phyloP scores from a whole-genome alignment of 176 grass and related monocot species.

The Triticum dicoccoides region DNA sequence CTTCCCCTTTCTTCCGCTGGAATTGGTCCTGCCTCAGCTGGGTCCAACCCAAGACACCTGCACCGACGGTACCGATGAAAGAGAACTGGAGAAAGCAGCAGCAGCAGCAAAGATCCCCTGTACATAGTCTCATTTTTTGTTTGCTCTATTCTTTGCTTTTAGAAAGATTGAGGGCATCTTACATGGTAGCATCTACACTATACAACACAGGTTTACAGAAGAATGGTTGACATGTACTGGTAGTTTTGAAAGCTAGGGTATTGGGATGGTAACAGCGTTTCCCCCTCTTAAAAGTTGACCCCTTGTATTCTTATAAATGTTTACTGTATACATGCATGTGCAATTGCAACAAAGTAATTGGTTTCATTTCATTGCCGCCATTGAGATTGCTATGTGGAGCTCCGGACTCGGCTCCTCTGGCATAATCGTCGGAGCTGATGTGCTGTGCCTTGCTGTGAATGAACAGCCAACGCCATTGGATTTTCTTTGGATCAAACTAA shows the following conservation, averaged over 20 bases:
- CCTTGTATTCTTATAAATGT: constrained; percentile 30
- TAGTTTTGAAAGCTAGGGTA: constrained; percentile 34
- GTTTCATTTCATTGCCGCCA: constrained; percentile 29
- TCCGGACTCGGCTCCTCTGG: too few relatives aligned
- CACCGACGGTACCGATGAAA: neutral
- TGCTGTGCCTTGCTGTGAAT: too few relatives aligned
- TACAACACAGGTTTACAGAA: constrained; percentile 46
- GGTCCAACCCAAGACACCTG: neutral
- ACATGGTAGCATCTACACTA: constrained; percentile 39
- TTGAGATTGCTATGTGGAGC: too few relatives aligned
- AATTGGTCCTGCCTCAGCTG: neutral
- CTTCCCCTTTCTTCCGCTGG: neutral
- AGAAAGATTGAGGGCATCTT: constrained; percentile 53
- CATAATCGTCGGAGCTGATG: too few relatives aligned
- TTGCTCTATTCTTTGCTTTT: constrained; percentile 64
- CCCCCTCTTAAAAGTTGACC: constrained; percentile 15
- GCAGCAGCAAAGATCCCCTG: constrained; percentile 32
- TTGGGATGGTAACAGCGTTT: constrained; percentile 36
- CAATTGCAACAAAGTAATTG: constrained; percentile 31
- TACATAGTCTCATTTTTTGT: constrained; percentile 53
- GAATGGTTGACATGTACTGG: constrained; percentile 29
- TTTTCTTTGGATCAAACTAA: too few relatives aligned
- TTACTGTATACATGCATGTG: constrained; percentile 44
- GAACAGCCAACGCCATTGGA: too few relatives aligned
- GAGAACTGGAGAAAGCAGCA: constrained; percentile 26